These are phyloP conservation scores for Geotrichum australiense DNA, from an alignment of 1,139 yeast genomes.

Conservation along the genomic window DNA sequence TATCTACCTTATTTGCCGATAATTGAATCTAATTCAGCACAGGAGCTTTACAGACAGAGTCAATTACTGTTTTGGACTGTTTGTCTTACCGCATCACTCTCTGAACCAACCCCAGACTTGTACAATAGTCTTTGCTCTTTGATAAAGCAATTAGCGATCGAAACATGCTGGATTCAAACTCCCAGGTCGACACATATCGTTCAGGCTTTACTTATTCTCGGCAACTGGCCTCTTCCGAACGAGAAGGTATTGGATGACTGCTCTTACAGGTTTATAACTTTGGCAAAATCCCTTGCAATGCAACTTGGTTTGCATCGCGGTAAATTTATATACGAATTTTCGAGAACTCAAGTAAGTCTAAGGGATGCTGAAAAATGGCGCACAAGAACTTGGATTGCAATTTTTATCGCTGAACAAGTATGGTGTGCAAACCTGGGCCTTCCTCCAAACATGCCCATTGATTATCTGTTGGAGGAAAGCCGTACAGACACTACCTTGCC, in stretches of 20 bases:
- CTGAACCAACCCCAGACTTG: conserved; percentile 80
- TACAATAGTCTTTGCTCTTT: conserved; percentile 70
- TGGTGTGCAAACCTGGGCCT: conserved; percentile 85
- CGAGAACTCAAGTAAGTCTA: conserved; percentile 78
- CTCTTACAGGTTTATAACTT: conserved; percentile 77
- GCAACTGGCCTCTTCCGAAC: conserved; percentile 90
- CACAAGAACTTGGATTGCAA: conserved; percentile 85
- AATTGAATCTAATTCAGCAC: conserved; percentile 60
- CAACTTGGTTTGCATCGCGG: conserved; percentile 90
- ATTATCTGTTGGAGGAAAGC: conserved; percentile 73
- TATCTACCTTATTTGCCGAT: conserved; percentile 77
- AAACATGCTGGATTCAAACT: conserved; percentile 88
- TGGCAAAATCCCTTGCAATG: conserved; percentile 76
- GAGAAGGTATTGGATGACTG: conserved; percentile 89
- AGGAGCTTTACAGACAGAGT: conserved; percentile 74
- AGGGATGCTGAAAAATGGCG: conserved; percentile 94
- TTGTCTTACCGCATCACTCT: conserved; percentile 73
- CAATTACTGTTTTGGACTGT: conserved; percentile 86
- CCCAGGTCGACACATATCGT: conserved; percentile 91
- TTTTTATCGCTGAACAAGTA: conserved; percentile 80
- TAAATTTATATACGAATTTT: conserved; percentile 80
- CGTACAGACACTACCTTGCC: conserved; percentile 64
- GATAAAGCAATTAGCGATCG: conserved; percentile 81
- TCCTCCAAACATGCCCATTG: conserved; percentile 83
- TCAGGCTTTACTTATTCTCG: conserved; percentile 73